Evolutionary conservation across 2,329 filamentous ascomycete genomes (phyloP), one percentile per base, ranked within the genome.

Genomic region (Aspergillus aculeatus): DNA sequence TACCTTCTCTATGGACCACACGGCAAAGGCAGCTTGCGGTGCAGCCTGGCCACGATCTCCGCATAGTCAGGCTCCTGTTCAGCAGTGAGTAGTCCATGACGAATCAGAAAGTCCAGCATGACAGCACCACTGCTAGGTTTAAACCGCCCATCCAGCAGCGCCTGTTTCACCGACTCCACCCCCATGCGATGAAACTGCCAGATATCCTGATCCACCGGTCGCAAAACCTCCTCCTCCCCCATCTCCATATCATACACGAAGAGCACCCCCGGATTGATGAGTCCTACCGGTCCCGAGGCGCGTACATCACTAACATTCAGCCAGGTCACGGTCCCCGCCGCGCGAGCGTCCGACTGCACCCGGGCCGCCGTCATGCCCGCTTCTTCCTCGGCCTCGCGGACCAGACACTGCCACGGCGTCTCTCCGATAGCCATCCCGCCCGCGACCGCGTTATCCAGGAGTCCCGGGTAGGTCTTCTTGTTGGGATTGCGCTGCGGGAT

Each of bases 171-270:
- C 38, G 4, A 12, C n/a, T n/a, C 14, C 38, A 44, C 16, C 16
- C 38, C 38, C 38, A 44, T 44, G 12, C 56, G n/a, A 31, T 50
- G 47, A 19, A 61, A 61, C 7, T 31, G 55, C 12, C 29, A 52
- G 4, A 61, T 44, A 47, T 61, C 59, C 12, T 48, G 50, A 26
- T 61, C 59, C 35, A 61, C 59, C 32, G 50, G 50, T 16, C 26
- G 38, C 16, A 61, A 50, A 2, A 51, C 50, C 35, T 54, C 31
- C 10, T 58, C 50, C 10, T 47, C 32, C 9, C 26, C 26, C 11
- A 61, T 56, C 23, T 61, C 55, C 10, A 61, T 29, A 10, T 61
- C 59, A 54, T 61, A 61, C 21, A 61, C 59, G 44, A 50, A 61
- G 7, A 61, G 9, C 12, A 61, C 47, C 11, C 59, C 59, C 2